phyloP scores from a whole-genome alignment of 192 early-diverging fungal genomes.

The Coemansia erecta region DNA sequence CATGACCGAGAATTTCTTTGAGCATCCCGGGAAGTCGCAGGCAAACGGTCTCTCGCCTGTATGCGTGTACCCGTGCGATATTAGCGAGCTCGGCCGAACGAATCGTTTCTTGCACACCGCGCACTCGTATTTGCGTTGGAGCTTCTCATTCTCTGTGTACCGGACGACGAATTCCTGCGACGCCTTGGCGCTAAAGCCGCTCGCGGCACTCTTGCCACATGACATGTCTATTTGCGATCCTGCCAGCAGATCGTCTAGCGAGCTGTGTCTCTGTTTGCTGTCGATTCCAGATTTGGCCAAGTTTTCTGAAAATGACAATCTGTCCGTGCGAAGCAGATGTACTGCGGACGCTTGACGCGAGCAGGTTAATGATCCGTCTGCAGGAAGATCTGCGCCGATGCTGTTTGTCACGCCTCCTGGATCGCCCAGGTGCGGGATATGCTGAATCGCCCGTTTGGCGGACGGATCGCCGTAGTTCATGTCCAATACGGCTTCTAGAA shows the following conservation, averaged over 20 bases:
- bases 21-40: slow-evolving; percentile 57
- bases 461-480: neutral
- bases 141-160: slow-evolving; percentile 48
- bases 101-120: slow-evolving; percentile 59
- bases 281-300: too few relatives aligned
- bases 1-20: slow-evolving; percentile 71
- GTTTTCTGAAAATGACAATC: too few relatives aligned
- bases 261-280: too few relatives aligned
- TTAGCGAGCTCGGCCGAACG: slow-evolving; percentile 58
- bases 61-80: slow-evolving; percentile 62
- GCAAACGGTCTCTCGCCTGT: slow-evolving; percentile 62
- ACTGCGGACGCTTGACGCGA: too few relatives aligned
- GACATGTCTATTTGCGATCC: too few relatives aligned
- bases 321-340: too few relatives aligned
- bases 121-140: slow-evolving; percentile 57
- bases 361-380: too few relatives aligned
- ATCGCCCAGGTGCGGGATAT: neutral
- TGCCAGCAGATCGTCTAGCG: too few relatives aligned
- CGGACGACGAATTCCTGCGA: slow-evolving; percentile 17
- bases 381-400: too few relatives aligned
- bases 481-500: neutral
- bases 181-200: neutral
- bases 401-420: too few relatives aligned
- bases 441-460: neutral
- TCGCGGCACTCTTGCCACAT: neutral